phyloP scores from a whole-genome alignment of 164 flowering plant species.

The Vitis rotundifolia region DNA sequence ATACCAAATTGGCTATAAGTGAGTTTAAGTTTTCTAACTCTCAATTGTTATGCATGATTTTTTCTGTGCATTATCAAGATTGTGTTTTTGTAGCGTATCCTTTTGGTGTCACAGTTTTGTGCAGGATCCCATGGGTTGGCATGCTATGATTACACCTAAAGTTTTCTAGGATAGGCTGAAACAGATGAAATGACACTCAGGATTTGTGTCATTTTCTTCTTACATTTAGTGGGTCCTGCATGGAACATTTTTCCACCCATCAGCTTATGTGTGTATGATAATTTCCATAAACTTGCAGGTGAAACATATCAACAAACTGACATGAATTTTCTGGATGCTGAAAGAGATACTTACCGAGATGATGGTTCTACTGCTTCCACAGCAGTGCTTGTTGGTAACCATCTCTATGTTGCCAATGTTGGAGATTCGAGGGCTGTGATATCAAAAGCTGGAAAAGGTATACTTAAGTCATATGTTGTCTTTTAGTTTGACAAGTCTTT shows the following conservation, averaged over 20 bases:
- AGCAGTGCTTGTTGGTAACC: slow-evolving; percentile 85
- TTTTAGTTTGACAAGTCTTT: background rate
- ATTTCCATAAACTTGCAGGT: slow-evolving; percentile 49
- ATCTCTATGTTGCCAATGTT: slow-evolving; percentile 95
- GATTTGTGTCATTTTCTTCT: background rate
- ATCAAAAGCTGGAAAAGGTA: slow-evolving; percentile 92
- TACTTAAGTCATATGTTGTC: background rate
- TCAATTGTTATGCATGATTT: background rate
- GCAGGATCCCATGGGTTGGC: background rate
- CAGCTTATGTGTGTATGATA: slow-evolving; percentile 6
- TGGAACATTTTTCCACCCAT: slow-evolving; percentile 3
- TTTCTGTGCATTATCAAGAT: background rate
- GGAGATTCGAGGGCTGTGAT: slow-evolving; percentile 95
- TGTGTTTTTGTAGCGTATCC: background rate
- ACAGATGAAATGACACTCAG: background rate
- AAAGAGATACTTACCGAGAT: slow-evolving; percentile 79
- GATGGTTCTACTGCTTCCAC: slow-evolving; percentile 99
- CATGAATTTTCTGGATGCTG: slow-evolving; percentile 74
- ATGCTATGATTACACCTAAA: background rate
- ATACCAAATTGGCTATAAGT: slow-evolving; percentile 90
- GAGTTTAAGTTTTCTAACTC: slow-evolving; percentile 30
- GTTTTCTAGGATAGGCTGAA: background rate
- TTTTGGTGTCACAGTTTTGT: background rate
- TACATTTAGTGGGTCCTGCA: slow-evolving; percentile 1
- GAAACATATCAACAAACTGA: slow-evolving; percentile 87